Conservation (phyloP, 1,284 basidiomycete species). For the Hymenochaete sp. region DNA sequence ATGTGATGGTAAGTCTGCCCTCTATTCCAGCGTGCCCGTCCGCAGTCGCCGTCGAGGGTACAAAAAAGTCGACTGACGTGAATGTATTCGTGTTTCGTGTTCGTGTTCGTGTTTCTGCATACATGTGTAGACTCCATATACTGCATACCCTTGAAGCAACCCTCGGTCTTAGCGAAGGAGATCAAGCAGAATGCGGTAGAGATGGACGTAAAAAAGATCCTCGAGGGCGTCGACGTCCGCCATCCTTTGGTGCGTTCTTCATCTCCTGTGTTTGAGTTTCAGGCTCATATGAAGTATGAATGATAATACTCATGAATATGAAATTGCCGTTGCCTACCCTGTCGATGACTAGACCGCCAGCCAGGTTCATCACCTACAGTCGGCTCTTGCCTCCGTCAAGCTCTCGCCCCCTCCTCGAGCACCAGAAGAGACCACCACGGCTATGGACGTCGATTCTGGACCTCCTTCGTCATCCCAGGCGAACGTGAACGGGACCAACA, state of each 20-base stretch:
- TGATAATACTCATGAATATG: too few relatives aligned
- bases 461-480: background rate
- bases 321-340: constrained; percentile 14
- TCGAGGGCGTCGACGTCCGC: constrained; percentile 49
- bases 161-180: constrained; percentile 48
- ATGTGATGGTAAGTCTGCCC: constrained; percentile 53
- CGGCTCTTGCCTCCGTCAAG: constrained; percentile 26
- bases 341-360: constrained; percentile 24
- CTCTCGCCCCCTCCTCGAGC: background rate
- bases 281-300: too few relatives aligned
- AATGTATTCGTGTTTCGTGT: too few relatives aligned
- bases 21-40: background rate
- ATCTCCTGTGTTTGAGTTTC: constrained; percentile 11
- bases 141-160: constrained; percentile 60
- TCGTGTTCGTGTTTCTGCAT: constrained; percentile 7
- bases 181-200: constrained; percentile 46
- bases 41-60: too few relatives aligned
- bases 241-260: constrained; percentile 55
- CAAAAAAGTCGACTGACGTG: too few relatives aligned
- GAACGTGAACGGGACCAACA: background rate
- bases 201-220: constrained; percentile 36
- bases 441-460: background rate
- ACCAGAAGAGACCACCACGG: background rate
- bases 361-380: constrained; percentile 28
- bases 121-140: constrained; percentile 54